Base-by-base conservation (phyloP, 768 basidiomycete genomes). In the Lactifluus hygrophoroides region DNA sequence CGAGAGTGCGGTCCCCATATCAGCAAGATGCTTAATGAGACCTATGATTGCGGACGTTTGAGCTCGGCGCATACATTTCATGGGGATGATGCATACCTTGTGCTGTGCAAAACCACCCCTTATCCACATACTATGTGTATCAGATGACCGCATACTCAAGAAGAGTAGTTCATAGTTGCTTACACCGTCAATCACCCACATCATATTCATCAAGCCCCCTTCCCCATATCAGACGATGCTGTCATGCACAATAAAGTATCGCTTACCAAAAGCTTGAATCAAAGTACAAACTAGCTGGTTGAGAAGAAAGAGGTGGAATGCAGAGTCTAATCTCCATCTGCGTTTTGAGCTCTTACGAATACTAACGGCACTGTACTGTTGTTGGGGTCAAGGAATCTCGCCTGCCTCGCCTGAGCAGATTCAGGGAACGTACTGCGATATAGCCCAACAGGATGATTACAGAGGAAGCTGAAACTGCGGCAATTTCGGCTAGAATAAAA, bases 161-260 rank as follows among this genome's bases (percentile, higher is more conserved):
- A 21, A 42, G 35, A 17, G 48, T 23, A n/a, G 19, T 5, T 17
- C 38, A 25, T 23, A 17, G 19, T 21, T 5, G 66, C 72, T 48
- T 54, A 75, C 74, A 23, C 67, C 69, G 28, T 69, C 64, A 43
- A 59, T 32, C 28, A 70, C 61, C 74, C 74, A 75, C 58, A 63
- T 68, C 28, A 73, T 61, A 51, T 73, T 66, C 62, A 77, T 68
- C 16, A 76, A 60, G 3, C 73, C 73, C 1, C 76, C 75, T 75
- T 34, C 38, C n/a, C 17, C 55, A 40, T 14, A 50, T 53, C 19
- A 60, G 52, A n/a, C 7, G 17, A 35, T 9, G 16, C 13, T 51
- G 19, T 17, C 38, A 10, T 13, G 9, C 3, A 0, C 34, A 30
- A 38, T 11, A 13, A 11, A 5, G 7, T 10, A 50, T 43, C 30